Percentiles rank a stretch among this genome's conserved stretches.
These are phyloP conservation scores for Coemansia sp. DNA, from an alignment of 192 early-diverging fungal species.

Conservation along the genomic window DNA sequence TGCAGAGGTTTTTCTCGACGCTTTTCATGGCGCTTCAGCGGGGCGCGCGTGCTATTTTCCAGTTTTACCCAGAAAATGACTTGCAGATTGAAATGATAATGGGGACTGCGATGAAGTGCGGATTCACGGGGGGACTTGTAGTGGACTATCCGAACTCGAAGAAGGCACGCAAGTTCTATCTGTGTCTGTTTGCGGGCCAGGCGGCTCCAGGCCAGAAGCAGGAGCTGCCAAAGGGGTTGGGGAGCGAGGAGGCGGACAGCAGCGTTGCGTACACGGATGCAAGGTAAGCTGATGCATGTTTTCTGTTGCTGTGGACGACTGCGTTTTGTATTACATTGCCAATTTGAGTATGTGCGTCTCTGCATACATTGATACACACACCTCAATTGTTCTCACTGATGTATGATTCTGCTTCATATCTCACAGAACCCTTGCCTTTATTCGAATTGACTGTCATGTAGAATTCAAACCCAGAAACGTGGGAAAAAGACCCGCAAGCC, in stretches of 20 bases:
- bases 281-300: conserved; percentile 16
- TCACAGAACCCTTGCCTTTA: conserved; percentile 2
- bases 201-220: conserved; percentile 42
- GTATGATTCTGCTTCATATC: background rate
- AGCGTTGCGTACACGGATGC: conserved; percentile 40
- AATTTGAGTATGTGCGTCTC: background rate
- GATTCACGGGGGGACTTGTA: conserved; percentile 94
- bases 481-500: conserved; percentile 55
- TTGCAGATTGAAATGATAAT: conserved; percentile 93
- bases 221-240: conserved; percentile 43
- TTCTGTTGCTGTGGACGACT: conserved; percentile 9
- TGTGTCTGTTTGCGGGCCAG: conserved; percentile 95
- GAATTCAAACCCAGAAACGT: conserved; percentile 35
- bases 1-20: conserved; percentile 89
- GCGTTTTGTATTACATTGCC: background rate
- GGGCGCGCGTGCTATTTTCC: conserved; percentile 93
- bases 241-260: conserved; percentile 19
- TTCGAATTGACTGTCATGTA: conserved; percentile 21
- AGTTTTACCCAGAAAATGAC: conserved; percentile 98
- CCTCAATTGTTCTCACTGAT: conserved; percentile 1
- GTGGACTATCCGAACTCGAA: conserved; percentile 96
- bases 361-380: background rate
- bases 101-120: conserved; percentile 81
- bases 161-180: conserved; percentile 95
- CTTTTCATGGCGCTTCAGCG: conserved; percentile 85